These are phyloP conservation scores for Colletotrichum orbiculare DNA, from an alignment of 2,329 filamentous ascomycete genomes.

Conservation along the genomic window DNA sequence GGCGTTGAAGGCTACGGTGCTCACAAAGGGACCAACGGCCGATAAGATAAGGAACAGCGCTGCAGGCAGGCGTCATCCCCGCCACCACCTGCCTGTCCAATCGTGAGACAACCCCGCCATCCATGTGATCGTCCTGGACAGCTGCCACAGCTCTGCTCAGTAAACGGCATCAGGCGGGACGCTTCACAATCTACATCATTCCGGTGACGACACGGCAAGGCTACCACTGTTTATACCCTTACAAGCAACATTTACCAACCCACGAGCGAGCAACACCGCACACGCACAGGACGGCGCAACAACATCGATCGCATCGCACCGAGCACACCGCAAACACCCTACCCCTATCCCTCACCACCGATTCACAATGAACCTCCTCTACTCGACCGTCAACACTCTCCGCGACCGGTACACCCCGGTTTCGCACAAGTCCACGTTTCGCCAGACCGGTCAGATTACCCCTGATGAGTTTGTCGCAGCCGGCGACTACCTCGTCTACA, in stretches of 20 bases:
- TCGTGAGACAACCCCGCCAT: constrained; percentile 40
- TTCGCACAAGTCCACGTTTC: constrained; percentile 91
- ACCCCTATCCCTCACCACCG: not conserved
- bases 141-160: constrained; percentile 36
- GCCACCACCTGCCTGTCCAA: constrained; percentile 33
- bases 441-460: constrained; percentile 92
- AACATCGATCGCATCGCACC: not conserved
- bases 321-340: not conserved
- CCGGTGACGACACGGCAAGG: constrained; percentile 9
- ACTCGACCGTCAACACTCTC: constrained; percentile 91
- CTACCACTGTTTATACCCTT: constrained; percentile 1
- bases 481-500: constrained; percentile 98
- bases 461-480: constrained; percentile 96
- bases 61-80: constrained; percentile 27
- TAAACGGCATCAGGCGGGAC: constrained; percentile 35
- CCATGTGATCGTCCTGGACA: constrained; percentile 38
- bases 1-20: too few species aligned
- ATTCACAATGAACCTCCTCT: constrained; percentile 83
- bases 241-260: constrained; percentile 2
- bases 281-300: not conserved
- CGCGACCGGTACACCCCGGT: constrained; percentile 93
- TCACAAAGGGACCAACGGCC: not conserved
- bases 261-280: not conserved
- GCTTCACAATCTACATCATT: constrained; percentile 28
- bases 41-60: constrained; percentile 37